Conservation (phyloP, 2,329 filamentous ascomycete genomes). For the Fusarium robinianum region DNA sequence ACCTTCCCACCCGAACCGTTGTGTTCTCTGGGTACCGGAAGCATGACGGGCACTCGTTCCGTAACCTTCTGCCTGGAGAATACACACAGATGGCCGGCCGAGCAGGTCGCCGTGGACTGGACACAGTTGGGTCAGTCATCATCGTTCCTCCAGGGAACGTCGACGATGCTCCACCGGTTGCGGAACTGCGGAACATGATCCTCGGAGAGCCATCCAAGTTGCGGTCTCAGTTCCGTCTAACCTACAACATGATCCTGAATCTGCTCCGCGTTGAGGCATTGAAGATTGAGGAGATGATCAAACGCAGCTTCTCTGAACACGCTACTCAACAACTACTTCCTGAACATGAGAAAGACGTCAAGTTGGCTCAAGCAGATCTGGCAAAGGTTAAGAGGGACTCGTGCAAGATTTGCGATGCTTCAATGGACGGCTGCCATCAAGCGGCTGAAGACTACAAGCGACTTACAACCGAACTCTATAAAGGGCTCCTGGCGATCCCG, state of each 20-base stretch:
- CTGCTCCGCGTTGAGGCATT: conserved; percentile 91
- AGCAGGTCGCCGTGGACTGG: conserved; percentile 89
- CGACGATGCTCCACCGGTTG: conserved; percentile 86
- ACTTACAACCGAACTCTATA: conserved; percentile 80
- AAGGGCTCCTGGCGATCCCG: conserved; percentile 76
- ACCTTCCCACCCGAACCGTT: conserved; percentile 92
- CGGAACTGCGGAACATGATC: conserved; percentile 88
- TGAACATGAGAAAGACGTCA: conserved; percentile 94
- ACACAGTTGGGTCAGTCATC: conserved; percentile 91
- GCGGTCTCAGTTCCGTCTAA: conserved; percentile 92
- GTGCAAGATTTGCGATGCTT: conserved; percentile 79
- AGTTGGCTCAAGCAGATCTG: conserved; percentile 87
- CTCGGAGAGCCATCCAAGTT: conserved; percentile 94
- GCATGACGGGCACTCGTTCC: conserved; percentile 89
- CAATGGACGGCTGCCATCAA: conserved; percentile 80
- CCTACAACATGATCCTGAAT: conserved; percentile 99
- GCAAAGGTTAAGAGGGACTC: conserved; percentile 86
- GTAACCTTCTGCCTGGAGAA: conserved; percentile 89
- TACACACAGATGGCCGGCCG: conserved; percentile 99
- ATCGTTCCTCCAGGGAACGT: conserved; percentile 80
- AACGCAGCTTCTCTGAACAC: conserved; percentile 98
- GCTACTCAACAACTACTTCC: conserved; percentile 92
- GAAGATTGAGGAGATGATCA: conserved; percentile 99
- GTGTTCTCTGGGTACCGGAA: conserved; percentile 98
- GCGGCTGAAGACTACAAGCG: conserved; percentile 79